Conservation (phyloP, 2,329 filamentous ascomycete genomes). For the Tolypocladium tropicale region DNA sequence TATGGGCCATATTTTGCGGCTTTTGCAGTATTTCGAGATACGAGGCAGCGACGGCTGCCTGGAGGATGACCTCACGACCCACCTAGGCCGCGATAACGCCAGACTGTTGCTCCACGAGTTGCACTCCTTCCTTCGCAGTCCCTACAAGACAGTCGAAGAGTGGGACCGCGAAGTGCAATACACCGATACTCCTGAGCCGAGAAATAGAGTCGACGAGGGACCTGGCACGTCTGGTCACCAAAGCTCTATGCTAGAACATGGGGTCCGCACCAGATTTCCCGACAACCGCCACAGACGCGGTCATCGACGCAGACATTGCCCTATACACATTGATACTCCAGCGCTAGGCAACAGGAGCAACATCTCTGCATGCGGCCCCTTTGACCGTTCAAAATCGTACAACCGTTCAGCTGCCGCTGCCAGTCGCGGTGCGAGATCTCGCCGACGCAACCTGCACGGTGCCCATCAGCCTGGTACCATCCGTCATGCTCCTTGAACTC, state of each 20-base stretch:
- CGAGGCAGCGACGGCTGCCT: slow-evolving; percentile 70
- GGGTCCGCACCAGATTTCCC: neutral
- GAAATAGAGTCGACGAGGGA: neutral
- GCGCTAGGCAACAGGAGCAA: neutral
- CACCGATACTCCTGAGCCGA: slow-evolving; percentile 5
- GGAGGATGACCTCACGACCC: slow-evolving; percentile 69
- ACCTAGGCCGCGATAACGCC: slow-evolving; percentile 64
- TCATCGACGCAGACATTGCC: neutral
- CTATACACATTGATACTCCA: neutral
- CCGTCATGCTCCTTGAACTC: neutral
- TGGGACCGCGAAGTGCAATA: slow-evolving; percentile 83
- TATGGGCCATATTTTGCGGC: slow-evolving; percentile 74
- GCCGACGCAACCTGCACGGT: neutral
- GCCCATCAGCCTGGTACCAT: neutral
- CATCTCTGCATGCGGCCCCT: neutral
- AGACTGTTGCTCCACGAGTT: slow-evolving; percentile 77
- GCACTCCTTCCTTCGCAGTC: slow-evolving; percentile 72
- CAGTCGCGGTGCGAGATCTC: neutral
- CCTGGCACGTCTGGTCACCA: neutral
- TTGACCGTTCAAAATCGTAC: neutral
- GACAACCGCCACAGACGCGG: neutral
- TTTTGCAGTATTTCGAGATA: slow-evolving; percentile 73
- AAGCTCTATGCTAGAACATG: too few species aligned
- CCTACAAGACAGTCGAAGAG: slow-evolving; percentile 57
- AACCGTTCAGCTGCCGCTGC: neutral